Evolutionary conservation across 768 basidiomycete genomes (phyloP), one percentile per base, ranked within the genome.

Genomic region (Phaeolepiota aurea): DNA sequence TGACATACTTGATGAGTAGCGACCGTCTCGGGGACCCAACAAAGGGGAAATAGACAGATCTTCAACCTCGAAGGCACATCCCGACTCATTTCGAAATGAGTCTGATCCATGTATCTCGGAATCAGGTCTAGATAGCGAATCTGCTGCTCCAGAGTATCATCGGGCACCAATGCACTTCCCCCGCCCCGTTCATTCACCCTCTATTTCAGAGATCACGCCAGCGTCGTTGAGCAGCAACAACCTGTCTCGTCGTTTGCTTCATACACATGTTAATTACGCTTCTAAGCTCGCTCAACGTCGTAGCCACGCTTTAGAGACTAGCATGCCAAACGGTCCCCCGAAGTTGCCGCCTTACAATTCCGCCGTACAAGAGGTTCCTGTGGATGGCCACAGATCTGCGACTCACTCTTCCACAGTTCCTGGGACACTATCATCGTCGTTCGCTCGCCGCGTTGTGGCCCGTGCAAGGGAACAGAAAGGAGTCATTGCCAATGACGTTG

Each of bases 401-500:
- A 35, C 38, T 33, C 16, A 31, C 32, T 37, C 44, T 22, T 23
- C 41, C 40, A 32, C 37, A 14, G 21, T 38, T 37, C 16, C 46
- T 7, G 33, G 9, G 9, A 7, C 9, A 16, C 33, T 9, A 14
- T 32, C 39, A 9, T 48, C 54, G 19, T 48, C 54, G 0, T 47
- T 49, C 31, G 64, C 61, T 28, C 58, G 59, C 18, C 50, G 50
- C 39, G 52, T 47, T 11, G 43, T 65, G 18, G 53, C 57, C 3
- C 47, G 51, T 28, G 58, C 58, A 34, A 56, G 67, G 36, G 69
- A 65, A 46, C 66, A 68, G 19, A 71, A 61, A 48, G 69, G 65
- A 10, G 75, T 65, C 47, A 62, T 68, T n/a, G 58, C 78, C 14
- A 78, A 83, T 49, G 76, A 82, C 52, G 76, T 82, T 41, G 81